Percentiles rank a stretch among this genome's conserved stretches.
These are phyloP conservation scores for Plasmodium coatneyi DNA, from an alignment of 169 alveolate genomes.

Conservation along the genomic window DNA sequence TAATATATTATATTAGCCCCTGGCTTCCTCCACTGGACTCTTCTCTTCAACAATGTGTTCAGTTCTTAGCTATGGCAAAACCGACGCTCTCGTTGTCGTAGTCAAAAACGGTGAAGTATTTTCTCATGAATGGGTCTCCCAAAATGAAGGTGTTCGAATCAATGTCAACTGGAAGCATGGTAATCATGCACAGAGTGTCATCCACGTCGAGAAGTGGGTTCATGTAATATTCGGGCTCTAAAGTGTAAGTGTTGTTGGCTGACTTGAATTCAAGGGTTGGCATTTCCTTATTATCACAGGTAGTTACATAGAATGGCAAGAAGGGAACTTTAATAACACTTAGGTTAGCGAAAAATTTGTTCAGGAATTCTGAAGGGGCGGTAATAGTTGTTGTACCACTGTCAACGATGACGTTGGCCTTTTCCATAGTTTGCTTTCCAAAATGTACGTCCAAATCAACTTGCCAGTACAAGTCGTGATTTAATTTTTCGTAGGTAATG, in stretches of 20 bases:
- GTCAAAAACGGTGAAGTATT: slow-evolving; percentile 75
- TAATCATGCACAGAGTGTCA: slow-evolving; percentile 12
- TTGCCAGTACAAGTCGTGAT: slow-evolving; percentile 69
- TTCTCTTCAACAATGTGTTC: background rate
- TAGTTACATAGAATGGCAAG: slow-evolving; percentile 28
- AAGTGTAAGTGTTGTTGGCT: slow-evolving; percentile 17
- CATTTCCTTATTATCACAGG: slow-evolving; percentile 17
- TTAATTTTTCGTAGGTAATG: slow-evolving; percentile 57
- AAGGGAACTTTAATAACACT: slow-evolving; percentile 50
- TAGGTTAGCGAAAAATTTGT: slow-evolving; percentile 17
- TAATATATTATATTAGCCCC: background rate
- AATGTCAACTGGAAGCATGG: slow-evolving; percentile 32
- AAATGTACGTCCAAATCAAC: slow-evolving; percentile 23
- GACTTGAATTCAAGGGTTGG: slow-evolving; percentile 42
- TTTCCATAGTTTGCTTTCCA: slow-evolving; percentile 16
- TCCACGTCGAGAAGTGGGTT: slow-evolving; percentile 15
- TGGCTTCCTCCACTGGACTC: background rate
- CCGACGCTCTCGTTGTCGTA: slow-evolving; percentile 69
- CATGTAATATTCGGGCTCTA: slow-evolving; percentile 64
- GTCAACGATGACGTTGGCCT: slow-evolving; percentile 45
- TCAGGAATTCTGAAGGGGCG: slow-evolving; percentile 40
- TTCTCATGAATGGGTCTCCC: slow-evolving; percentile 76
- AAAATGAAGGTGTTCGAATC: slow-evolving; percentile 41
- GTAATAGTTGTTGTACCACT: slow-evolving; percentile 71
- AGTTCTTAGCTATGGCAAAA: slow-evolving; percentile 67